A percentile compares a stretch with the other conserved stretches of the same genome.
Conservation (phyloP, 179 eudicot species). For the Silene noctiflora region DNA sequence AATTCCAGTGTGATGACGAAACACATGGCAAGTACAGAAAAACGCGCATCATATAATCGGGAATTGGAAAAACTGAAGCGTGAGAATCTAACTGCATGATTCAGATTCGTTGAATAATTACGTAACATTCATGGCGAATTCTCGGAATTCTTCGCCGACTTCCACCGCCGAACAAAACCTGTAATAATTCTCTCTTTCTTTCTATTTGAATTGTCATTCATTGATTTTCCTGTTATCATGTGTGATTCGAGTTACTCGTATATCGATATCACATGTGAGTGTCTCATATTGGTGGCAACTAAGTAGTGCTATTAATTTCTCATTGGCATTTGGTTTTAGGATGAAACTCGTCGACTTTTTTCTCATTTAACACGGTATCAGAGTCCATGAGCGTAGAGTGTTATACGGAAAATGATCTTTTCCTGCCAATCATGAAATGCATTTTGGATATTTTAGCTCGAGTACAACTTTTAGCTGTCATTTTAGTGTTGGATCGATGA, state of each 20-base stretch:
- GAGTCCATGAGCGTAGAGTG: neutral
- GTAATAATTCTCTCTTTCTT: slow-evolving; percentile 39
- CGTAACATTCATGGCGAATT: slow-evolving; percentile 32
- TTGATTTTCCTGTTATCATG: neutral
- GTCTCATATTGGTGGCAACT: no score
- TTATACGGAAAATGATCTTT: neutral
- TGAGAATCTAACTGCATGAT: neutral
- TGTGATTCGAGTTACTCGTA: neutral
- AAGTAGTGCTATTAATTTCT: no score
- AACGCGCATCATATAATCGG: no score
- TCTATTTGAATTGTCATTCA: neutral
- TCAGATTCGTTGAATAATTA: neutral
- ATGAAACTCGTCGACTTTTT: no score
- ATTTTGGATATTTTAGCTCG: neutral
- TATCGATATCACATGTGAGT: neutral
- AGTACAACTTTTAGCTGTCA: no score
- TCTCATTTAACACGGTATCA: no score
- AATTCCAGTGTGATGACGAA: no score
- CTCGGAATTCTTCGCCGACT: slow-evolving; percentile 41
- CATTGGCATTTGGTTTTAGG: no score
- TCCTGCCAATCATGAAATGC: neutral
- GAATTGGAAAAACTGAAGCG: no score
- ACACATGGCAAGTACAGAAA: no score
- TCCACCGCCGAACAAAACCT: slow-evolving; percentile 56
- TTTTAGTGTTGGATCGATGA: neutral